Base-by-base conservation (phyloP, 192 early-diverging fungal species). In the Podila epicladia region DNA sequence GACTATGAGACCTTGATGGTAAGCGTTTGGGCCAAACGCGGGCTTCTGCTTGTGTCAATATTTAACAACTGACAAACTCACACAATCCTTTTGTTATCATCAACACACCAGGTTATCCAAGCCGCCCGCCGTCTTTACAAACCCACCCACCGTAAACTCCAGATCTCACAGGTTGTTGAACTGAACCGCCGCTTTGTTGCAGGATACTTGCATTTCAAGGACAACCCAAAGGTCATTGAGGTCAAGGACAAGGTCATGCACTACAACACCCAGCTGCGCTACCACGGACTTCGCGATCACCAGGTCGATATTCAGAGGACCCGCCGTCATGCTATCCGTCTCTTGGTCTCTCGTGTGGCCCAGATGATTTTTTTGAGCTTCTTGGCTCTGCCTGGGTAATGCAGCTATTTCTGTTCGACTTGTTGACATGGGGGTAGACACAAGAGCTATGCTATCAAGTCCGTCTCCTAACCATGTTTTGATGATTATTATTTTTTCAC, bases 221-320 rank as follows among this genome's bases (percentile, higher is more conserved):
- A 97, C 74, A 86, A 96, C 65, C 93, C 93, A 9, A 91, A 88
- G 37, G 94, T 98, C 22, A 87, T 91, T 69, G 93, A 95, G n/a
- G 83, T 95, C 32, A 90, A 89, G 50, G 84, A 91, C 33, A 89
- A 90, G 37, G 91, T 98, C 19, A 84, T 89, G 53, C 90, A 92
- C 22, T 98, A 98, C 85, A 97, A 98, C 83, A 88, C 90, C 70
- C 86, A 95, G 73, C 87, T 99, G 60, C 91, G 91, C 57, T 95
- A 95, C 84, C 96, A 97, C 80, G 98, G 98, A 20, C 89, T 99
- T 63, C 90, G 91, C 29, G 98, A 99, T 70, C 98, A 99, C 85
- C 97, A 99, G 86, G 98, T 98, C 22, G 88, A 94, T 57, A 92
- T 89, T 24, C 95, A 92, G 65, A 85, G 82, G 2, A 82, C 98